phyloP scores from a whole-genome alignment of 192 early-diverging fungal genomes.

The Thoreauomyces humboldtii region DNA sequence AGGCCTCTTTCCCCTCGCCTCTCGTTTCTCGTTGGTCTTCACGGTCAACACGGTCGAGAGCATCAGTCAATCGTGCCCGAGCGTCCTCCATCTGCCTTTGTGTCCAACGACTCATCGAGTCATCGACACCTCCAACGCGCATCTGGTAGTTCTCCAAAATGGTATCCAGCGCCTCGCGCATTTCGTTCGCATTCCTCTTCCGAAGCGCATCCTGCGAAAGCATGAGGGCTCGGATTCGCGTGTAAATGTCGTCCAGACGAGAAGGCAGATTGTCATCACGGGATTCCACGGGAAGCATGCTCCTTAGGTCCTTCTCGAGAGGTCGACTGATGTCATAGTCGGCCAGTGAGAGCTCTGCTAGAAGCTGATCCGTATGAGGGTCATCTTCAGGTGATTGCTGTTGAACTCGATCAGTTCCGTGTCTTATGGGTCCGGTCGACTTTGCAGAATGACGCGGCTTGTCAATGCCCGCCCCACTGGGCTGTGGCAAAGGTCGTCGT shows the following conservation, averaged over 20 bases:
- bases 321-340: conserved; percentile 9
- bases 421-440: no score
- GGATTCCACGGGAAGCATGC: not conserved
- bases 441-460: no score
- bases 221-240: conserved; percentile 19
- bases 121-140: conserved; percentile 12
- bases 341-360: conserved; percentile 7
- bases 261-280: conserved; percentile 11
- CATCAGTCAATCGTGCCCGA: conserved; percentile 15
- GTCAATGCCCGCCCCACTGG: no score
- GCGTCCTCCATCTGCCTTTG: conserved; percentile 22
- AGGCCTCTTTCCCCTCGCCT: conserved; percentile 4
- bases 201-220: conserved; percentile 24
- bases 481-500: no score
- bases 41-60: conserved; percentile 7
- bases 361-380: not conserved
- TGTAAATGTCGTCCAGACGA: conserved; percentile 20
- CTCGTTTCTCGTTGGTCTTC: conserved; percentile 5
- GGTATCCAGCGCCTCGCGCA: conserved; percentile 15
- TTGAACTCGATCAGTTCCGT: no score
- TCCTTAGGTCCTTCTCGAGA: not conserved
- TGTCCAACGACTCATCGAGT: conserved; percentile 13
- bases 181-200: conserved; percentile 16
- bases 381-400: not conserved
- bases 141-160: conserved; percentile 11